Conservation (phyloP, 176 grass and related monocot species). For the Microstegium vimineum region DNA sequence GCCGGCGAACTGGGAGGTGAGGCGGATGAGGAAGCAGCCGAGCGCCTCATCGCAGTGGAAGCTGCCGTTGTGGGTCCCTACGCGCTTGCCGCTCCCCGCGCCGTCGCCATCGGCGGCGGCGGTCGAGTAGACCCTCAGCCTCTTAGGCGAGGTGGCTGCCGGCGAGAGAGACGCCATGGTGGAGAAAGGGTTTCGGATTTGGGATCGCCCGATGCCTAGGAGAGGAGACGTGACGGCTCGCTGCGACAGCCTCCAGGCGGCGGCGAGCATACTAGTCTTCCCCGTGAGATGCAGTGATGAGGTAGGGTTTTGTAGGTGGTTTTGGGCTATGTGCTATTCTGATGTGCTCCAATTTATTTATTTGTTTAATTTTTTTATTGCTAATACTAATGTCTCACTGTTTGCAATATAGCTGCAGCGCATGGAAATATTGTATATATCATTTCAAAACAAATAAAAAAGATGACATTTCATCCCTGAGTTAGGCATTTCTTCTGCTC, state of each 20-base stretch:
- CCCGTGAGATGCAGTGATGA: neutral
- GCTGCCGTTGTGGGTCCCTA: conserved; percentile 95
- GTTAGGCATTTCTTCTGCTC: neutral
- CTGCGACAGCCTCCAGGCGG: conserved; percentile 51
- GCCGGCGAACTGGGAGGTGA: conserved; percentile 74
- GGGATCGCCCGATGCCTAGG: conserved; percentile 27
- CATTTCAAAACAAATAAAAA: neutral
- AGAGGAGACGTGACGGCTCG: conserved; percentile 50
- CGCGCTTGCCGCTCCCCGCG: conserved; percentile 49
- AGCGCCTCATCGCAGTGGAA: conserved; percentile 99
- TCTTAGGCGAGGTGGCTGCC: conserved; percentile 45
- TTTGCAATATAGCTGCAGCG: neutral
- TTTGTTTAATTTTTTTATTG: neutral
- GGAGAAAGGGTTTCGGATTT: conserved; percentile 32
- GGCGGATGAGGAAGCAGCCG: conserved; percentile 95
- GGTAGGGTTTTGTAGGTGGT: conserved; percentile 31
- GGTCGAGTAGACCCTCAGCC: conserved; percentile 39
- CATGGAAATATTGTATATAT: neutral
- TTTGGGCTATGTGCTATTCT: neutral
- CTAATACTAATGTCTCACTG: neutral
- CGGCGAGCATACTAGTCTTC: conserved; percentile 35
- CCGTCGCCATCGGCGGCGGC: conserved; percentile 16
- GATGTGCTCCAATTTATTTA: neutral
- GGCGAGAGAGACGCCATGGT: conserved; percentile 49
- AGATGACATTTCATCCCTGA: neutral